Evolutionary conservation across 2,329 filamentous ascomycete species (phyloP).

Genomic region (Truncatella angustata): DNA sequence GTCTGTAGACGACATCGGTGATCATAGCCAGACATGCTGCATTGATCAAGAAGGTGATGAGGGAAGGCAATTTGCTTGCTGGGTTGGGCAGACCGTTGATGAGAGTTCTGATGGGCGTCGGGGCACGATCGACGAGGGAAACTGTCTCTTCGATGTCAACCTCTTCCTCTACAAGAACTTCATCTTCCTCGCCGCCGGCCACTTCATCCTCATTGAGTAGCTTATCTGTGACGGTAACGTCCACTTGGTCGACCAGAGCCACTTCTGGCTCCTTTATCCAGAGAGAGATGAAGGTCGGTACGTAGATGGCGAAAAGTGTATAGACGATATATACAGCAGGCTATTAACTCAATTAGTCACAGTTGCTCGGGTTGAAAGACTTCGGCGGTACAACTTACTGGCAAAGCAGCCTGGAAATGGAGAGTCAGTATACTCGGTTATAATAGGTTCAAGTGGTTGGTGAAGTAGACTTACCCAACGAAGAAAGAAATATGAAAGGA

Average conservation of each 20-base stretch:
- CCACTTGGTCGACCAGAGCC: conserved; percentile 58
- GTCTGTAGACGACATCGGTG: conserved; percentile 75
- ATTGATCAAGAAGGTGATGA: conserved; percentile 72
- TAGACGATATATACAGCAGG: conserved; percentile 42
- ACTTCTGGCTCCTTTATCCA: conserved; percentile 57
- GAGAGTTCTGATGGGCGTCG: conserved; percentile 62
- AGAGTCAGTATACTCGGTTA: conserved; percentile 15
- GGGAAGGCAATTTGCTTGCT: conserved; percentile 63
- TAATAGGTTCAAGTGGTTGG: not conserved
- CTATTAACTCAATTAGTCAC: conserved; percentile 16
- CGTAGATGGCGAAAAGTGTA: conserved; percentile 64
- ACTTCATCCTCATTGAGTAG: conserved; percentile 35
- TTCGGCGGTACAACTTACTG: conserved; percentile 18
- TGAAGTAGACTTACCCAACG: conserved; percentile 13
- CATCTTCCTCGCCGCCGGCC: conserved; percentile 25
- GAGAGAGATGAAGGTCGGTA: conserved; percentile 60
- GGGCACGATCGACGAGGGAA: conserved; percentile 54
- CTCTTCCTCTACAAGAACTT: conserved; percentile 42
- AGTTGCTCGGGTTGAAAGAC: not conserved
- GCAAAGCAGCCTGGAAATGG: conserved; percentile 23
- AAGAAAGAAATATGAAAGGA: conserved; percentile 14
- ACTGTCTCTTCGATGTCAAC: conserved; percentile 65
- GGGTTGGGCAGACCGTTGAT: conserved; percentile 75
- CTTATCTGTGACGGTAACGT: conserved; percentile 52
- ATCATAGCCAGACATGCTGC: conserved; percentile 64